A percentile compares a stretch with the other conserved stretches of the same genome.
Evolutionary conservation across 2,329 filamentous ascomycete species (phyloP).

Genomic region (Nigrospora oryzae): DNA sequence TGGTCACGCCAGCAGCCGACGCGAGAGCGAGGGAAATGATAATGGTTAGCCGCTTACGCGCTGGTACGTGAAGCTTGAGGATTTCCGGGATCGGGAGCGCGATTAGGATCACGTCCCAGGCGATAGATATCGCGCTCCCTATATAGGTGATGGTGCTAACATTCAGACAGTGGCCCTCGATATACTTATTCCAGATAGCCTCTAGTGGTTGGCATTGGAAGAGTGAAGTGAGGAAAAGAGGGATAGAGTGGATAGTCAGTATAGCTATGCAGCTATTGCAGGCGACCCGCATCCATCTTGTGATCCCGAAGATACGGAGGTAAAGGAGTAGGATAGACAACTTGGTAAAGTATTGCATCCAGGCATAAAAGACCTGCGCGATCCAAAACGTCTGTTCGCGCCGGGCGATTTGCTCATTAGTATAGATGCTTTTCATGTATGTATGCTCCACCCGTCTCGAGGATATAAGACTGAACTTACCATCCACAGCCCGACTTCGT

Average conservation of each 20-base stretch:
- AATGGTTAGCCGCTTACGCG: conserved; percentile 57
- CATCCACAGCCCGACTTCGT: no score
- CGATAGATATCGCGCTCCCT: conserved; percentile 59
- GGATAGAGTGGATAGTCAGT: background rate
- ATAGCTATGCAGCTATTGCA: background rate
- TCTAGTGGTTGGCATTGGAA: background rate
- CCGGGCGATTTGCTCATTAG: no score
- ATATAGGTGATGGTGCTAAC: conserved; percentile 58
- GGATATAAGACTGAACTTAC: no score
- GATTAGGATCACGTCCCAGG: conserved; percentile 58
- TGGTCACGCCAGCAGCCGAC: conserved; percentile 22
- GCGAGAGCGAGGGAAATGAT: conserved; percentile 60
- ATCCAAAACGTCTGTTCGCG: background rate
- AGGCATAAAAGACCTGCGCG: background rate
- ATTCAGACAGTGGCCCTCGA: conserved; percentile 41
- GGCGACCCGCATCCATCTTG: background rate
- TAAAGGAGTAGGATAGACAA: background rate
- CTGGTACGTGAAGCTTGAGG: conserved; percentile 44
- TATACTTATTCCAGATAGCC: conserved; percentile 1
- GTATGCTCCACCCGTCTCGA: no score
- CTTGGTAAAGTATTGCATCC: conserved; percentile 2
- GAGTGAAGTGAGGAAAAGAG: background rate
- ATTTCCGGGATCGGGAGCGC: conserved; percentile 43
- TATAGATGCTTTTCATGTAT: no score
- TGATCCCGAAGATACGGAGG: conserved; percentile 1